Conservation (phyloP, 1,139 yeast genomes). For the Ashbya aceris region DNA sequence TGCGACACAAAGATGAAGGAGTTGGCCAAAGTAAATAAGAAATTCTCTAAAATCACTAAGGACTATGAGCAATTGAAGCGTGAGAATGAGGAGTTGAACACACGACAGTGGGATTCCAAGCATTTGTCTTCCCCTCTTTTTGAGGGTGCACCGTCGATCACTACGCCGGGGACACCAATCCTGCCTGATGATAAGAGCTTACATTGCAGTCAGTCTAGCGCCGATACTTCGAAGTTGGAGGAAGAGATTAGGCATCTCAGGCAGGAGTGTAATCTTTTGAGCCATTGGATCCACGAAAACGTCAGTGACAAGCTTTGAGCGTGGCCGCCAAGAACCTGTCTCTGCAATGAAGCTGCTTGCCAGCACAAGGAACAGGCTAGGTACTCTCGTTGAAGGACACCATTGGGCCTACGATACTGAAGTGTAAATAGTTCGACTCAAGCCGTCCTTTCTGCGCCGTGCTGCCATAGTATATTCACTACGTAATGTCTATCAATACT, state of each 20-base stretch:
- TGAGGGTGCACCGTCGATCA: not conserved
- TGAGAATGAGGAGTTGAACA: constrained; percentile 1
- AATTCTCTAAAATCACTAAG: not conserved
- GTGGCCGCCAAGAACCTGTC: no score
- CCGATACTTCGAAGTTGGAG: not conserved
- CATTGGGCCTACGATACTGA: no score
- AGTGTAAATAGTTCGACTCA: no score
- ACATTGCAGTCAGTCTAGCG: not conserved
- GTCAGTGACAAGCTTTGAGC: not conserved
- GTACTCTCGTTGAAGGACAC: no score
- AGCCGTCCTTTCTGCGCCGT: no score
- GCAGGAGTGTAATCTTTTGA: constrained; percentile 2
- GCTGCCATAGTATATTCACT: no score
- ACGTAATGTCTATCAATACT: no score
- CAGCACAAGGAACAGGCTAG: no score
- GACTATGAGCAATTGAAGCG: constrained; percentile 1
- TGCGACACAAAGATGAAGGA: constrained; percentile 1
- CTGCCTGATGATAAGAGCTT: not conserved
- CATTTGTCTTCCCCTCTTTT: not conserved
- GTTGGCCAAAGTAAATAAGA: constrained; percentile 1
- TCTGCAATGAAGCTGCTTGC: no score
- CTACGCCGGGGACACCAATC: not conserved
- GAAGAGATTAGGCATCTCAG: constrained; percentile 2
- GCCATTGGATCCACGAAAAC: not conserved
- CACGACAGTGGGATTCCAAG: not conserved